Evolutionary conservation across 805 yeast genomes (phyloP).

Genomic region (Wickerhamomyces tratensis): DNA sequence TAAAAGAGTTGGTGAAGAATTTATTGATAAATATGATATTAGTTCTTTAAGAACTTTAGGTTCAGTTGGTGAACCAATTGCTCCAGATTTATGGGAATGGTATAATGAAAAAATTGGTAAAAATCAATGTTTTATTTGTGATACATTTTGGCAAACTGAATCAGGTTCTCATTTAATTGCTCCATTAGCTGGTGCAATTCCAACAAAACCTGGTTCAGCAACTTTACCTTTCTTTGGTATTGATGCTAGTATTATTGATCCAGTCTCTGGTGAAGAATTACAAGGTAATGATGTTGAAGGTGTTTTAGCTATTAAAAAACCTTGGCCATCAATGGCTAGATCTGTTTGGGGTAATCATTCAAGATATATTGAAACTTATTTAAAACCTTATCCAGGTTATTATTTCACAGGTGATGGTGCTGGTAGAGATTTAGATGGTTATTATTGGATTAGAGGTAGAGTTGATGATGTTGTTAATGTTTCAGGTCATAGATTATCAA

Average conservation of each 20-base stretch:
- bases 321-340: slow-evolving; percentile 87
- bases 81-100: slow-evolving; percentile 86
- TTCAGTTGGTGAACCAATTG: slow-evolving; percentile 82
- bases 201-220: slow-evolving; percentile 81
- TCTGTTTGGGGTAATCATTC: slow-evolving; percentile 71
- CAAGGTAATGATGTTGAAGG: slow-evolving; percentile 70
- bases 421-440: slow-evolving; percentile 76
- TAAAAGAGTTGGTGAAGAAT: slow-evolving; percentile 63
- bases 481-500: slow-evolving; percentile 80
- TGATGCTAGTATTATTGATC: slow-evolving; percentile 63
- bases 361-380: slow-evolving; percentile 71
- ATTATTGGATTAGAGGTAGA: slow-evolving; percentile 78
- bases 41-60: slow-evolving; percentile 62
- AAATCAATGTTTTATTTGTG: slow-evolving; percentile 61
- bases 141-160: slow-evolving; percentile 89
- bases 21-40: slow-evolving; percentile 52
- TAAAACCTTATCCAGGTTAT: slow-evolving; percentile 72
- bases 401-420: slow-evolving; percentile 91
- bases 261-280: slow-evolving; percentile 63
- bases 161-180: slow-evolving; percentile 74
- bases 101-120: slow-evolving; percentile 65
- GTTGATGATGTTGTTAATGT: slow-evolving; percentile 87
- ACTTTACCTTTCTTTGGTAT: slow-evolving; percentile 81
- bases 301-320: slow-evolving; percentile 57
- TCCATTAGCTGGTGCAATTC: slow-evolving; percentile 68